Evolutionary conservation across 2,329 filamentous ascomycete genomes (phyloP).

Genomic region (Lizonia empirigonia): DNA sequence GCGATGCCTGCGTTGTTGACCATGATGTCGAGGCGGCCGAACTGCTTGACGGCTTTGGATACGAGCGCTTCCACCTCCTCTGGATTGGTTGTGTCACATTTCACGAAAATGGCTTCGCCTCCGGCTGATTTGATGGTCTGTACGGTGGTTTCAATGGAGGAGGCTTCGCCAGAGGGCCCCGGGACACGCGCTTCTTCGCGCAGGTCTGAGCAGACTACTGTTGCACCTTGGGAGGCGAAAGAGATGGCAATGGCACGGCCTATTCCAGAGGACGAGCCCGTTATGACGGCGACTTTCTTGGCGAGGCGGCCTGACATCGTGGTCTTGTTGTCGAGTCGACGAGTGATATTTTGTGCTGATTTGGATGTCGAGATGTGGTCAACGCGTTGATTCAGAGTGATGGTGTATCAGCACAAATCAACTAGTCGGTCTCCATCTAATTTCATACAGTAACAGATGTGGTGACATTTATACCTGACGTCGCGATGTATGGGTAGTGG

Average conservation of each 20-base stretch:
- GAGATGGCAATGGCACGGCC: slow-evolving; percentile 43
- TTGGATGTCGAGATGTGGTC: neutral
- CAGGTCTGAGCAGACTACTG: slow-evolving; percentile 41
- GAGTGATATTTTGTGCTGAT: too few species aligned
- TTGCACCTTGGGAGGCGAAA: slow-evolving; percentile 41
- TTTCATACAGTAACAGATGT: too few species aligned
- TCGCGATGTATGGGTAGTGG: neutral
- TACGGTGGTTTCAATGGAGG: slow-evolving; percentile 33
- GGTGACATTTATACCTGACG: neutral
- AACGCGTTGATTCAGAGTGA: too few species aligned
- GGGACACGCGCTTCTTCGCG: slow-evolving; percentile 23
- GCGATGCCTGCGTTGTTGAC: slow-evolving; percentile 56
- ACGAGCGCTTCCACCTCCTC: slow-evolving; percentile 52
- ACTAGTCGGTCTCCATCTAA: too few species aligned
- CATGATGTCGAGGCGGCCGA: slow-evolving; percentile 59
- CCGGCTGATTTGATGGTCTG: slow-evolving; percentile 39
- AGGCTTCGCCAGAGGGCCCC: slow-evolving; percentile 17
- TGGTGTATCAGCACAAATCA: too few species aligned
- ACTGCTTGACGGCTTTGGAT: slow-evolving; percentile 47
- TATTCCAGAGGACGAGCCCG: slow-evolving; percentile 43
- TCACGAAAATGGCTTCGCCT: slow-evolving; percentile 45
- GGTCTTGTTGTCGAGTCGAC: too few species aligned
- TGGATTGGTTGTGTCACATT: slow-evolving; percentile 52
- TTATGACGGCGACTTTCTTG: slow-evolving; percentile 42
- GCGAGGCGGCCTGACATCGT: slow-evolving; percentile 27